Evolutionary conservation across 805 yeast genomes (phyloP), one percentile per base, ranked within the genome.

Genomic region (Sugiyamaella boreocaroliniensis): DNA sequence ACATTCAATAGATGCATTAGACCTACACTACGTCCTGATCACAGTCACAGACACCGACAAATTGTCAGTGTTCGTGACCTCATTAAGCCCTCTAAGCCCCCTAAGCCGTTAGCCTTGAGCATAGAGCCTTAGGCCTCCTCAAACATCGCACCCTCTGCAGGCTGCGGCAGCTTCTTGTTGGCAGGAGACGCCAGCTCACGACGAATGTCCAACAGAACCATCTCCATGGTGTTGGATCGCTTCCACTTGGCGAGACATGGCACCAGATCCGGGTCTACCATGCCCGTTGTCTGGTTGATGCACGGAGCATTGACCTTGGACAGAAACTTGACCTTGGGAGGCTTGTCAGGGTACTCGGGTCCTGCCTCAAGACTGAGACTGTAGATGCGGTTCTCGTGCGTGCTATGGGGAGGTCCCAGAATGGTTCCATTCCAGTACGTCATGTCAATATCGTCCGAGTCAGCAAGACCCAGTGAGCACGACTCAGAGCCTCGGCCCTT

Each of bases 361-460:
- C 89, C 97, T 68, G 97, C 90, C 57, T 80, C 82, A 47, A 93
- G 81, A 50, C 79, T 81, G 52, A 93, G 75, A 37, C 88, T 83
- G 68, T 93, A 93, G 57, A 93, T 93, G 65, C 99, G 78, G 70
- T 93, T 93, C 68, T 90, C 97, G 68, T 92, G 97, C 26, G 80
- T 74, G 48, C 82, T 80, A 64, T 86, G 95, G 37, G 99, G 99
- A 3, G 99, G 99, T 0, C 99, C 99, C 58, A 93, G 74, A 49
- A 93, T 92, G 34, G 99, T 93, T 11, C 97, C 99, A 71, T 90
- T 93, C 99, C 99, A 93, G 63, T 85, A 71, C 10, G 96, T 86
- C 95, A 93, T 88, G 49, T 89, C 75, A 60, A 90, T 87, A 67
- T 93, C 99, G 63, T 87, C 96, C 57, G 85, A 82, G 63, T 88